Evolutionary conservation across 768 basidiomycete genomes (phyloP), one percentile per base, ranked within the genome.

Genomic region (Gyrodon lividus): DNA sequence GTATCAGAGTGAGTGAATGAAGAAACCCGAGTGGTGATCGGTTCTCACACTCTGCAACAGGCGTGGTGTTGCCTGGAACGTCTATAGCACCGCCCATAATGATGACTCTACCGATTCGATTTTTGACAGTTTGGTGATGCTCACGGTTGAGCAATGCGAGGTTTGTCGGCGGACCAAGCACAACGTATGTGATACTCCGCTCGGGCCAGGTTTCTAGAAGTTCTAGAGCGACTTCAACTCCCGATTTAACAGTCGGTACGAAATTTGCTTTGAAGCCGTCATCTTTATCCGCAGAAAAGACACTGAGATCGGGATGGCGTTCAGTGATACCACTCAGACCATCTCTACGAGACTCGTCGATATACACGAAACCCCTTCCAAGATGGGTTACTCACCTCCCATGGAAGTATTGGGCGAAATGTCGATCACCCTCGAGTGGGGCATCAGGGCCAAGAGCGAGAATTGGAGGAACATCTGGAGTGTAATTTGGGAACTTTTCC

Each of bases 71-170:
- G 3, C 94, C 94, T 0, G 94, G 92, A 28, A 92, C 89, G 57
- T 95, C 92, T 20, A 98, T 66, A 2, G 92, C 88, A 13, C 92
- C 94, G n/a, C 94, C 94, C 92, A 98, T 96, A 65, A 84, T 86
- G 19, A 94, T 71, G 7, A 98, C 72, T n/a, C 84, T 78, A 5
- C 84, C 89, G 24, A 92, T 79, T 38, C 80, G 80, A 12, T 77
- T 68, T 7, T 70, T 69, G 26, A 93, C 73, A 10, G 77, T 70
- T 31, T 72, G 63, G 9, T 78, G 75, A 57, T 90, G 77, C 38
- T 73, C 59, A 6, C 76, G 77, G 65, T 89, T 71, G 52, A 89
- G 74, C 30, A 73, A 70, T 1, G 91, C 90, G 28, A 98, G 75
- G 60, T 87, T 92, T 10, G 92, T 95, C 48, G 90, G 76, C 38